These are phyloP conservation scores for Peniophora sp. DNA, from an alignment of 1,284 basidiomycete species.

Conservation along the genomic window DNA sequence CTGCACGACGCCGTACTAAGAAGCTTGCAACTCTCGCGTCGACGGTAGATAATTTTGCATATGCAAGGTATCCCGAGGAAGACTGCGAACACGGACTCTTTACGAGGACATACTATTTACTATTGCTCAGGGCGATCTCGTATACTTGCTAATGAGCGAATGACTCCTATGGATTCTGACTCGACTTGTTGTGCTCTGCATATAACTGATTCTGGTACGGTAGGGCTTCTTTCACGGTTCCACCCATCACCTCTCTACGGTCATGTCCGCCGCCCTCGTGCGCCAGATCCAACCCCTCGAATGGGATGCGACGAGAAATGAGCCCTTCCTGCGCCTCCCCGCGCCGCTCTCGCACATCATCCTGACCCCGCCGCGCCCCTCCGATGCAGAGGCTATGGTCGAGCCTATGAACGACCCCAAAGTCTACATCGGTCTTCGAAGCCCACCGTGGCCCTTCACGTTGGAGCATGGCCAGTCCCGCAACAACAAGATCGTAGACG, in stretches of 20 bases:
- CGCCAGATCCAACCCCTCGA: constrained; percentile 32
- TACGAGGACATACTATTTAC: constrained; percentile 34
- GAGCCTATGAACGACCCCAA: constrained; percentile 41
- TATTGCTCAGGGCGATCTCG: no score
- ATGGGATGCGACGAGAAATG: constrained; percentile 33
- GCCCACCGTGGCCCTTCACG: constrained; percentile 46
- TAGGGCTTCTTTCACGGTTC: no score
- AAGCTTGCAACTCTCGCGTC: constrained; percentile 42
- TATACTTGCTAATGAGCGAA: no score
- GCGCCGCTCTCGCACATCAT: constrained; percentile 44
- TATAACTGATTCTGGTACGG: no score
- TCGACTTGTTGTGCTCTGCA: no score
- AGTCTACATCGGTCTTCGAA: constrained; percentile 35
- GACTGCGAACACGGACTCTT: constrained; percentile 50
- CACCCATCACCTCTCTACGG: not conserved
- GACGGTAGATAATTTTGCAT: constrained; percentile 62
- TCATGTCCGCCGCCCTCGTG: not conserved
- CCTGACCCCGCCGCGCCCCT: constrained; percentile 45
- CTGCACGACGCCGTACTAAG: constrained; percentile 37
- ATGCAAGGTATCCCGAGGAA: constrained; percentile 59
- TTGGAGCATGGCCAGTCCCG: constrained; percentile 30
- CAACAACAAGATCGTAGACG: constrained; percentile 16
- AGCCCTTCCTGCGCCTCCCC: constrained; percentile 44
- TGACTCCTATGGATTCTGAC: no score
- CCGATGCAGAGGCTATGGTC: constrained; percentile 30